Evolutionary conservation across 1,139 yeast species (phyloP).

Genomic region (Pichia sp.): DNA sequence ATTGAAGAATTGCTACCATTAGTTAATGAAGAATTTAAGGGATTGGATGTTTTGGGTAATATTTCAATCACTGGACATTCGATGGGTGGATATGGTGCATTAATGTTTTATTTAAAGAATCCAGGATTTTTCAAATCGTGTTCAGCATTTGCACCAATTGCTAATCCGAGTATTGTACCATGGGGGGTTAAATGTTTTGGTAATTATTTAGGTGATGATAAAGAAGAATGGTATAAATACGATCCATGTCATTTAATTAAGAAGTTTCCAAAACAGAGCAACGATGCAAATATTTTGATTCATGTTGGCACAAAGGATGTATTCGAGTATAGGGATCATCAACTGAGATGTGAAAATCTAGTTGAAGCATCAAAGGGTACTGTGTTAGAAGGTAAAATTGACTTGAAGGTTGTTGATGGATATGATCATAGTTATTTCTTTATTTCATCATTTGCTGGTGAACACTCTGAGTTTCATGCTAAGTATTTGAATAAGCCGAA

Average conservation of each 20-base stretch:
- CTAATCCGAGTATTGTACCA: constrained; percentile 66
- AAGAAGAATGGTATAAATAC: constrained; percentile 57
- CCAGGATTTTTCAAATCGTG: constrained; percentile 75
- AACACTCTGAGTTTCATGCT: constrained; percentile 80
- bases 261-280: constrained; percentile 33
- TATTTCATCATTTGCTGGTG: constrained; percentile 71
- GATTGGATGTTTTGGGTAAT: constrained; percentile 44
- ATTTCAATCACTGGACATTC: constrained; percentile 88
- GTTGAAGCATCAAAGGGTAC: constrained; percentile 57
- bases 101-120: constrained; percentile 66
- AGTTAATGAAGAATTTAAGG: constrained; percentile 41
- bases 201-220: constrained; percentile 65
- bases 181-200: constrained; percentile 87
- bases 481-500: neutral
- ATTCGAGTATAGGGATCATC: constrained; percentile 55
- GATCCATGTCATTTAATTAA: constrained; percentile 77
- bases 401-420: constrained; percentile 64
- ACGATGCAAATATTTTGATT: constrained; percentile 51
- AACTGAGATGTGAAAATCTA: constrained; percentile 72
- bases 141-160: constrained; percentile 87
- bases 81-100: constrained; percentile 97
- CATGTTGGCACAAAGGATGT: constrained; percentile 79
- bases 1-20: constrained; percentile 60
- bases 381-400: constrained; percentile 52
- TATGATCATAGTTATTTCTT: constrained; percentile 91